A percentile compares a stretch with the other conserved stretches of the same genome.
These are phyloP conservation scores for Cadophora luteo-olivacea DNA, from an alignment of 2,329 filamentous ascomycete species.

Conservation along the genomic window DNA sequence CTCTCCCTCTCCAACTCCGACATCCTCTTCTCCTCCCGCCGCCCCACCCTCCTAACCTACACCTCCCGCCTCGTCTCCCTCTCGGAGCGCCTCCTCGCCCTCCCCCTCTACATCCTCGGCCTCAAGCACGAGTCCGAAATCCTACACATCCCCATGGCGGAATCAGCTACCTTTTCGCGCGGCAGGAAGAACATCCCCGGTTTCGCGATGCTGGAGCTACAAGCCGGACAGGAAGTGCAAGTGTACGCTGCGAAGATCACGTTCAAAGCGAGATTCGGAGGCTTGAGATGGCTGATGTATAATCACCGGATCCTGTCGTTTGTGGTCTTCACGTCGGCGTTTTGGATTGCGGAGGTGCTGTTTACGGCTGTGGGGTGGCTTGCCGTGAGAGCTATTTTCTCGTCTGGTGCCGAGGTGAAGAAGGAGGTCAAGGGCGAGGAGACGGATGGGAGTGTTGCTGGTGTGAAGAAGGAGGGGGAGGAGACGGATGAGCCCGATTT, in stretches of 20 bases:
- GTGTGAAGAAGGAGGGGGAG: slow-evolving; percentile 39
- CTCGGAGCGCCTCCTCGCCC: slow-evolving; percentile 64
- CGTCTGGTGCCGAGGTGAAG: slow-evolving; percentile 26
- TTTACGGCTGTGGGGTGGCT: slow-evolving; percentile 72
- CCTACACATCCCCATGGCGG: slow-evolving; percentile 74
- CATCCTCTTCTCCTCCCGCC: slow-evolving; percentile 68
- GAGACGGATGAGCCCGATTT: slow-evolving; percentile 43
- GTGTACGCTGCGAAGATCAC: slow-evolving; percentile 74
- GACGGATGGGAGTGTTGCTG: slow-evolving; percentile 22
- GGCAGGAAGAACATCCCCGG: slow-evolving; percentile 52
- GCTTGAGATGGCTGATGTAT: slow-evolving; percentile 86
- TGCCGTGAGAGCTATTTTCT: slow-evolving; percentile 44
- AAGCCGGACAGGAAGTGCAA: slow-evolving; percentile 67
- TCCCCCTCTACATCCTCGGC: slow-evolving; percentile 74
- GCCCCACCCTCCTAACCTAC: slow-evolving; percentile 81
- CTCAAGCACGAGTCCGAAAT: slow-evolving; percentile 68
- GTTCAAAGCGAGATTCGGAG: slow-evolving; percentile 77
- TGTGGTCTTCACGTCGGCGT: slow-evolving; percentile 69
- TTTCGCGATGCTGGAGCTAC: slow-evolving; percentile 54
- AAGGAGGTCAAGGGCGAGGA: slow-evolving; percentile 37
- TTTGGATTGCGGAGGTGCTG: slow-evolving; percentile 79
- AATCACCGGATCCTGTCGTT: slow-evolving; percentile 77
- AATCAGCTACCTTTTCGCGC: slow-evolving; percentile 68
- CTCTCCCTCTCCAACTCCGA: slow-evolving; percentile 36
- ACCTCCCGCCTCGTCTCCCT: slow-evolving; percentile 74